A percentile compares a stretch with the other conserved stretches of the same genome.
Conservation (phyloP, 2,329 filamentous ascomycete genomes). For the Paraphaeosphaeria sporulosa region DNA sequence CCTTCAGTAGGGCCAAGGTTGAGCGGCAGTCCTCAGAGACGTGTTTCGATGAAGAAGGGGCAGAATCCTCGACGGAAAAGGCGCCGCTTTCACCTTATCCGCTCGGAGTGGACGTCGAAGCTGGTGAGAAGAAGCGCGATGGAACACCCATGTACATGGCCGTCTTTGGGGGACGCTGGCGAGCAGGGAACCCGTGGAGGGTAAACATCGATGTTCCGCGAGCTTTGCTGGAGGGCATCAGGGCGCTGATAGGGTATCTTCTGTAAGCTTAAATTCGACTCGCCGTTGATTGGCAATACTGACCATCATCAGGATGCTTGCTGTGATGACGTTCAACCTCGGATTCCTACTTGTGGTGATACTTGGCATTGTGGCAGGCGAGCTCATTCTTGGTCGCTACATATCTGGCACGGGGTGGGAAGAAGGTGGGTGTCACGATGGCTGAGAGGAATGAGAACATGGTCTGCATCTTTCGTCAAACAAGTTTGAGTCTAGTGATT, state of each 20-base stretch:
- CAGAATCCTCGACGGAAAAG: neutral
- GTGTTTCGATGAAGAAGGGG: neutral
- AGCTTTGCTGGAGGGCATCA: conserved; percentile 6
- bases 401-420: conserved; percentile 8
- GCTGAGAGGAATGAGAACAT: neutral
- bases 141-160: neutral
- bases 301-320: conserved; percentile 4
- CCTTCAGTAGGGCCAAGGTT: neutral
- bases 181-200: conserved; percentile 6
- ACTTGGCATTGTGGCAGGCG: conserved; percentile 1
- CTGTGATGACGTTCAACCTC: conserved; percentile 10
- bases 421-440: conserved; percentile 9
- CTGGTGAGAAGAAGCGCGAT: neutral
- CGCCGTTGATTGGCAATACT: neutral
- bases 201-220: conserved; percentile 6
- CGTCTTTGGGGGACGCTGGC: conserved; percentile 9
- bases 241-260: conserved; percentile 9
- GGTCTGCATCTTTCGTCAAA: neutral
- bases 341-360: conserved; percentile 5
- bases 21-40: neutral
- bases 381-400: conserved; percentile 3
- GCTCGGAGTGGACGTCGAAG: neutral
- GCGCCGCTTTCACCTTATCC: conserved; percentile 6
- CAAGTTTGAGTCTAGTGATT: neutral
- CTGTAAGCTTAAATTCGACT: neutral